These are phyloP conservation scores for Samsoniella hepiali DNA, from an alignment of 2,329 filamentous ascomycete genomes.

Conservation along the genomic window DNA sequence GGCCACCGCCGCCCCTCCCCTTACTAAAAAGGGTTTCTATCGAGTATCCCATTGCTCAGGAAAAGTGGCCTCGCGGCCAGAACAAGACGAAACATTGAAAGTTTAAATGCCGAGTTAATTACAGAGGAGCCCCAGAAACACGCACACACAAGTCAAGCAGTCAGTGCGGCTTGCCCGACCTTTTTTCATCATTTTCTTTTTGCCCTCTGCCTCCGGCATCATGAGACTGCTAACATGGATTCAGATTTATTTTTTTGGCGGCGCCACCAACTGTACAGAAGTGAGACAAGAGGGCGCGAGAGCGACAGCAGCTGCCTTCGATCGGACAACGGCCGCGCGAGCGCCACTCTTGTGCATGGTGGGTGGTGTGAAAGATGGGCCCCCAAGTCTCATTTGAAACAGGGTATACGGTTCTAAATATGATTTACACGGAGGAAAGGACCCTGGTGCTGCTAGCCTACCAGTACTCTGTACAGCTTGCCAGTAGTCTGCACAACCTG, in stretches of 20 bases:
- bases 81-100: background rate
- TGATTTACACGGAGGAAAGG: background rate
- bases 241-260: background rate
- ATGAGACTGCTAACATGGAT: background rate
- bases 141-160: background rate
- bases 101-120: background rate
- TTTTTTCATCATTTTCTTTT: background rate
- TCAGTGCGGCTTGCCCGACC: background rate
- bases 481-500: no score
- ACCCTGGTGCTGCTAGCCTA: background rate
- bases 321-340: slow-evolving; percentile 12
- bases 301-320: background rate
- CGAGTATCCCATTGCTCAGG: background rate
- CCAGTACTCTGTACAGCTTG: background rate
- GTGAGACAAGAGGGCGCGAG: background rate
- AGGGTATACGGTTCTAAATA: background rate
- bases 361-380: background rate
- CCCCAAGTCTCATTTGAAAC: background rate
- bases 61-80: background rate
- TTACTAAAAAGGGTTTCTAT: background rate
- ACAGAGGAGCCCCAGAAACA: background rate
- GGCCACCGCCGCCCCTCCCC: background rate
- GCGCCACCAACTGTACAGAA: no score
- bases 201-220: background rate
- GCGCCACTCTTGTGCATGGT: background rate